A percentile compares a stretch with the other conserved stretches of the same genome.
phyloP scores from a whole-genome alignment of 306 rosid genomes.

The Citrullus mucosospermus region DNA sequence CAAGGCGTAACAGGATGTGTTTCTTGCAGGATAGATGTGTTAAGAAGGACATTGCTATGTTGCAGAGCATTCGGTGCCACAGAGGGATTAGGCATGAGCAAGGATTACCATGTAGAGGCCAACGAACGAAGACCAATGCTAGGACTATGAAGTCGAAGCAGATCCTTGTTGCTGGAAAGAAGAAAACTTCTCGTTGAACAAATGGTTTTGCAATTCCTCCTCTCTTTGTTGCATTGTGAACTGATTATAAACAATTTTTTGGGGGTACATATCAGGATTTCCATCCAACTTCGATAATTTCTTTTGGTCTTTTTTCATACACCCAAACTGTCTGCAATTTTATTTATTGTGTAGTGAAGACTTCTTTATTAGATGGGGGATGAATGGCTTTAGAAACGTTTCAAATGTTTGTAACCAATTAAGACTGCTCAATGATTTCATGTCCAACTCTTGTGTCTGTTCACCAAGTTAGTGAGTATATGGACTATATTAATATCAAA shows the following conservation, averaged over 20 bases:
- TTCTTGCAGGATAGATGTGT: conserved; percentile 27
- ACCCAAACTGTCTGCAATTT: neutral
- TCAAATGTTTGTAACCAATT: neutral
- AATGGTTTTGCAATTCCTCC: neutral
- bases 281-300: neutral
- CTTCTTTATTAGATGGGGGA: neutral
- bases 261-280: neutral
- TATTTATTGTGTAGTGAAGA: neutral
- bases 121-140: conserved; percentile 53
- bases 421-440: neutral
- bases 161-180: conserved; percentile 12
- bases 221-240: neutral
- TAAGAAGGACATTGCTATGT: conserved; percentile 32
- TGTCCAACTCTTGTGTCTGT: neutral
- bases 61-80: conserved; percentile 40
- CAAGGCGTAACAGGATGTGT: neutral
- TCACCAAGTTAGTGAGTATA: no score
- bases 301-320: neutral
- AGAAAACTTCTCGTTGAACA: neutral
- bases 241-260: neutral
- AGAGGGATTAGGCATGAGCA: conserved; percentile 44
- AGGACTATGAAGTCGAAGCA: conserved; percentile 40
- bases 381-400: neutral
- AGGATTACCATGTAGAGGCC: conserved; percentile 51
- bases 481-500: no score